Base-by-base conservation (phyloP, 83 land plant genomes). In the Diphasiastrum complanatum region DNA sequence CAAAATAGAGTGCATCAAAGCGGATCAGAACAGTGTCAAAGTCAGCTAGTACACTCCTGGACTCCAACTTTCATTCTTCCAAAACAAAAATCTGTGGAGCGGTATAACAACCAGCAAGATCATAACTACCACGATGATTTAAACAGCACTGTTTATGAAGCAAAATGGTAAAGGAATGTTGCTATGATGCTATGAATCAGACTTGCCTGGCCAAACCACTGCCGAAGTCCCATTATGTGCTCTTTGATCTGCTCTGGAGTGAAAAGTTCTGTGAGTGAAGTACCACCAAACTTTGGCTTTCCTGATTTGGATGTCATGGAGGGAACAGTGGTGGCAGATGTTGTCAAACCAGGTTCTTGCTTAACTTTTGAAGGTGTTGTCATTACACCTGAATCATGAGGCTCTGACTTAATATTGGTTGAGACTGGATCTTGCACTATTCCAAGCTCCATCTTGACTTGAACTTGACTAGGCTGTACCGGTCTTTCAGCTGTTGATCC, bases 181-280 rank as follows among this genome's bases (percentile, higher is more conserved):
- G n/a, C 24, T 37, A 68, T 23, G 32, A 16, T 11, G 20, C 29
- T 19, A 11, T 25, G 26, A 32, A 47, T 25, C 33, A 14, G 33
- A 35, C 31, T 31, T 27, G 88, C 98, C 91, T 93, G 98, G 20
- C 98, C 98, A 68, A 89, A 84, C 98, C 98, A 93, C 73, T 83
- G 96, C 47, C 96, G 78, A 40, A 93, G 76, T 48, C 91, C 77
- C 23, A 23, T 48, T 24, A 93, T 93, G 53, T 93, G 98, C 60
- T 78, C 85, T 34, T 74, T 80, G 31, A 93, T 78, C 72, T 93
- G 98, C 52, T 93, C 96, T 1, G 91, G 86, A 25, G 98, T 93
- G 63, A 93, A 93, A 30, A 93, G 61, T 57, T 93, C 98, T 45
- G 79, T 85, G 66, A 93, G 45, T 27, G 98, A 93, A 2, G 87